A percentile compares a stretch with the other conserved stretches of the same genome.
Conservation (phyloP, 2,329 filamentous ascomycete species). For the Fusarium avenaceum region DNA sequence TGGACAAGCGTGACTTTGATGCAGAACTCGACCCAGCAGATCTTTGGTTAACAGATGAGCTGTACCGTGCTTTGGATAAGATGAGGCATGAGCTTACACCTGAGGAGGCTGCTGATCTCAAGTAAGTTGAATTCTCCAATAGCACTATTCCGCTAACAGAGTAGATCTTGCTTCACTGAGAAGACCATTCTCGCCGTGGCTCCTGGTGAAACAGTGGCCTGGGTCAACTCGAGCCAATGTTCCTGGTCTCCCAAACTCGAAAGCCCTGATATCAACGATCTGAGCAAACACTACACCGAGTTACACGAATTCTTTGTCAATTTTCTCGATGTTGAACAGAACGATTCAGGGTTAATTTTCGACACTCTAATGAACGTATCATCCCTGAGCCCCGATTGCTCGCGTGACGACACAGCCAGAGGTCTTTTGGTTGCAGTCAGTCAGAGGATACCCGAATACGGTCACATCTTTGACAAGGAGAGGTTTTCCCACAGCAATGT, state of each 20-base stretch:
- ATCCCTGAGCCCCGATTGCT: slow-evolving; percentile 27
- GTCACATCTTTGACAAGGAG: slow-evolving; percentile 37
- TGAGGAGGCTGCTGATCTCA: slow-evolving; percentile 32
- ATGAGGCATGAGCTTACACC: slow-evolving; percentile 33
- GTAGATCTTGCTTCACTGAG: slow-evolving; percentile 14
- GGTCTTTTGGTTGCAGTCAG: slow-evolving; percentile 37
- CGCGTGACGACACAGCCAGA: slow-evolving; percentile 34
- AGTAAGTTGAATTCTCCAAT: slow-evolving; percentile 6
- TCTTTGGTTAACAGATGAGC: slow-evolving; percentile 35
- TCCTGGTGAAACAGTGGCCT: slow-evolving; percentile 31
- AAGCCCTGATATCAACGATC: slow-evolving; percentile 33
- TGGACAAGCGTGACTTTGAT: slow-evolving; percentile 40
- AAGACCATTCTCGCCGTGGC: slow-evolving; percentile 29
- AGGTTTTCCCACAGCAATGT: slow-evolving; percentile 28
- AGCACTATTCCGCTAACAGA: not conserved
- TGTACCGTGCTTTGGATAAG: slow-evolving; percentile 41
- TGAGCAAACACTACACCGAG: slow-evolving; percentile 43
- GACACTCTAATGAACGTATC: slow-evolving; percentile 37
- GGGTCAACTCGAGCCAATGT: slow-evolving; percentile 36
- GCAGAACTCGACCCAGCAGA: slow-evolving; percentile 38
- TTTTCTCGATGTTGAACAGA: slow-evolving; percentile 35
- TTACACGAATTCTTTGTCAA: slow-evolving; percentile 42
- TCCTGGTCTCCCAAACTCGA: slow-evolving; percentile 41
- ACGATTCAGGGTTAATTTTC: slow-evolving; percentile 37
- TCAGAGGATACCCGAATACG: slow-evolving; percentile 35